phyloP scores from a whole-genome alignment of 345 rosid species.

The Citrus glauca region DNA sequence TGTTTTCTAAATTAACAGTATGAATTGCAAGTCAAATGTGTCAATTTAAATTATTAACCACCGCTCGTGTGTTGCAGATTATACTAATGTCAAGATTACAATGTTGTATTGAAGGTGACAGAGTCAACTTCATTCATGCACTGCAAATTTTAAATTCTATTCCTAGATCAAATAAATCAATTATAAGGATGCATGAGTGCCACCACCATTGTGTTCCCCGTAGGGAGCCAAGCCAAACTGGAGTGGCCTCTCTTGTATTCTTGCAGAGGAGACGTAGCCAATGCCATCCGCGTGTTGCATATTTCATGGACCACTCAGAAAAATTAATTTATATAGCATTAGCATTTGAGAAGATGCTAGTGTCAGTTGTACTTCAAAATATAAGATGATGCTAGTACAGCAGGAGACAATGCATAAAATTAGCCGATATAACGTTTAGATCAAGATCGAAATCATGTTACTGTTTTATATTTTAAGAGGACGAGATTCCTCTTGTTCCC shows the following conservation, averaged over 20 bases:
- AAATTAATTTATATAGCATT: not conserved
- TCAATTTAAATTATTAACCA: too few relatives aligned
- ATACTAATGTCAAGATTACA: too few relatives aligned
- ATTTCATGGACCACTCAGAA: not conserved
- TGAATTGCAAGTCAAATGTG: too few relatives aligned
- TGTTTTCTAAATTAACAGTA: too few relatives aligned
- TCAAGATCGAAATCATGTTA: not conserved
- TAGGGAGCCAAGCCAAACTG: conserved; percentile 1
- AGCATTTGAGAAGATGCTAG: not conserved
- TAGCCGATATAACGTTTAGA: not conserved
- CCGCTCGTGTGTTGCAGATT: too few relatives aligned
- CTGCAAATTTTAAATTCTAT: not conserved
- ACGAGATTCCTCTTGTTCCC: conserved; percentile 16
- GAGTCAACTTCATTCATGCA: not conserved
- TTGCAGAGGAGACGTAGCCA: not conserved
- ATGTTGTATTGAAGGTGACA: not conserved
- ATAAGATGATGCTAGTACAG: not conserved
- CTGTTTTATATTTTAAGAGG: not conserved
- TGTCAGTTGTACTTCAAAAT: not conserved
- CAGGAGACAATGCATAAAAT: not conserved
- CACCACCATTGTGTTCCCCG: not conserved
- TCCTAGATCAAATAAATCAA: not conserved
- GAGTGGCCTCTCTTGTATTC: not conserved
- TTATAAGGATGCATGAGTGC: not conserved
- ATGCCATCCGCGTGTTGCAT: not conserved